Evolutionary conservation across 805 yeast genomes (phyloP).

Genomic region (Candida railenensis): DNA sequence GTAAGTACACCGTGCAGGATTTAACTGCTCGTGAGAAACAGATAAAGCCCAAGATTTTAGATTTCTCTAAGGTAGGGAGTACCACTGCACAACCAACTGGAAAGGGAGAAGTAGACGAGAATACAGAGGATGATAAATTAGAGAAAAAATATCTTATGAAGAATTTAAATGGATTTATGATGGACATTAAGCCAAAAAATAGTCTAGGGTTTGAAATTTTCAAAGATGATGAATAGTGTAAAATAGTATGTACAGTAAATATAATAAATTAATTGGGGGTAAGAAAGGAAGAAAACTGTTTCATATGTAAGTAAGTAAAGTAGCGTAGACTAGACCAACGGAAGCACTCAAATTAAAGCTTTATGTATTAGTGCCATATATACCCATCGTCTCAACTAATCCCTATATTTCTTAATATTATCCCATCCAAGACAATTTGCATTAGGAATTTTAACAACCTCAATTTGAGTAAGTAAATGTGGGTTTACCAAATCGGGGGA

Average conservation of each 20-base stretch:
- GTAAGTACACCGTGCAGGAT: constrained; percentile 30
- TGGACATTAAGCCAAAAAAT: constrained; percentile 4
- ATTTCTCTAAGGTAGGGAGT: constrained; percentile 14
- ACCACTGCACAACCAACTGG: background rate
- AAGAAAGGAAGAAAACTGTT: too few relatives aligned
- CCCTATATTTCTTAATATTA: constrained; percentile 33
- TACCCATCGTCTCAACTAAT: background rate
- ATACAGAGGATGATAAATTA: background rate
- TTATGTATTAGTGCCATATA: too few relatives aligned
- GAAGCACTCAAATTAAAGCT: too few relatives aligned
- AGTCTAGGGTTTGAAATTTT: constrained; percentile 7
- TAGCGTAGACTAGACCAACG: too few relatives aligned
- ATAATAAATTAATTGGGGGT: background rate
- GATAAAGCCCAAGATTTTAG: constrained; percentile 39
- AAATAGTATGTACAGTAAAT: background rate
- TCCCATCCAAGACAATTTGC: constrained; percentile 45
- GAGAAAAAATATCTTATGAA: constrained; percentile 5
- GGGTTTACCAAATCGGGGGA: constrained; percentile 32
- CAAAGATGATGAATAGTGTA: constrained; percentile 4
- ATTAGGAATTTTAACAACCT: constrained; percentile 42
- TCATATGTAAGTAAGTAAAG: too few relatives aligned
- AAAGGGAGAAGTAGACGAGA: background rate
- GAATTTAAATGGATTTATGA: constrained; percentile 6
- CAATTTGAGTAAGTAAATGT: constrained; percentile 34
- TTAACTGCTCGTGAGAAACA: constrained; percentile 31